phyloP scores from a whole-genome alignment of 768 basidiomycete species.

The Lentinus brumalis region DNA sequence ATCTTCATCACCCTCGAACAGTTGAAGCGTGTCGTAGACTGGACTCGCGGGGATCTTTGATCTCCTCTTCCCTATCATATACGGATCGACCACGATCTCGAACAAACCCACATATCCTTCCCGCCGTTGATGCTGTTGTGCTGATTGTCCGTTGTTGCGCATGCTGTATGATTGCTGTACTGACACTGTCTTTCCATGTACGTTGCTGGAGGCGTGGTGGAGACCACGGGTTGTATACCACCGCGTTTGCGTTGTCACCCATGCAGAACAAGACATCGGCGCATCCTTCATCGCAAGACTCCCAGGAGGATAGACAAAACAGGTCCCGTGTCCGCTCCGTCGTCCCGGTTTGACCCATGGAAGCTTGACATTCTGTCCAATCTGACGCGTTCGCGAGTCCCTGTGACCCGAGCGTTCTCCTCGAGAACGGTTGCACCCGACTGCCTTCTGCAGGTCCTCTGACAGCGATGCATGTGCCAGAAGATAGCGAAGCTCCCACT shows the following conservation, averaged over 20 bases:
- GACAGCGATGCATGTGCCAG: neutral
- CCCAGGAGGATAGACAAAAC: no score
- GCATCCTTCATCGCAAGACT: conserved; percentile 1
- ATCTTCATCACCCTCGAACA: conserved; percentile 87
- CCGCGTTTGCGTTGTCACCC: neutral
- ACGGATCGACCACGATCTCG: neutral
- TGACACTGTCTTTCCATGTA: conserved; percentile 3
- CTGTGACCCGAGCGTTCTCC: conserved; percentile 5
- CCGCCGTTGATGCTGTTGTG: neutral
- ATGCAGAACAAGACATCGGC: neutral
- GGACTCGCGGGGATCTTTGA: conserved; percentile 34
- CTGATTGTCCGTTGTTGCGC: neutral
- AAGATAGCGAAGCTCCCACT: no score
- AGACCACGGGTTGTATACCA: conserved; percentile 11
- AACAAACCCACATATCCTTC: neutral
- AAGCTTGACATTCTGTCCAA: neutral
- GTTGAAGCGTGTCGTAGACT: conserved; percentile 72
- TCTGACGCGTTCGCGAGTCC: conserved; percentile 3
- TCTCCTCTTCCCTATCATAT: neutral
- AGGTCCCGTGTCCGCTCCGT: neutral
- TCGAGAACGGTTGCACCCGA: conserved; percentile 6
- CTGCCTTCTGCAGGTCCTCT: neutral
- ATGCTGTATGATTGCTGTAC: conserved; percentile 11
- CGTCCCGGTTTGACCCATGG: conserved; percentile 14
- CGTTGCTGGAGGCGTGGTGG: conserved; percentile 5